Conservation (phyloP, 306 rosid species). For the Cucurbita maxima region DNA sequence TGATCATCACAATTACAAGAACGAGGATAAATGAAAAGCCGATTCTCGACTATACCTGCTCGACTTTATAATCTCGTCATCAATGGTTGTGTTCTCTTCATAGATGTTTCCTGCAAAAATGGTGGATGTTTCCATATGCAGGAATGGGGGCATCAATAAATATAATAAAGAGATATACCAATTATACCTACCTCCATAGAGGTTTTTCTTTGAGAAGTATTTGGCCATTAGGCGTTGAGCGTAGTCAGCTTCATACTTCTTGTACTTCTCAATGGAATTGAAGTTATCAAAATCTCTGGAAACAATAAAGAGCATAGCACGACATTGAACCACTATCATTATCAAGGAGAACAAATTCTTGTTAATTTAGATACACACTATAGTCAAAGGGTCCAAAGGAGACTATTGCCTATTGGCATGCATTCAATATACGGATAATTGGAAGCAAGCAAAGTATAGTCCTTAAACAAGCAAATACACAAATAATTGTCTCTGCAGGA, state of each 20-base stretch:
- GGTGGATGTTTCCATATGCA: background rate
- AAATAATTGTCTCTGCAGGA: background rate
- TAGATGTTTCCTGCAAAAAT: conserved; percentile 26
- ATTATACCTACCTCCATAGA: conserved; percentile 28
- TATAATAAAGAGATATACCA: background rate
- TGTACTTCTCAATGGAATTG: conserved; percentile 25
- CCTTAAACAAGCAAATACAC: background rate
- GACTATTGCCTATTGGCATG: background rate
- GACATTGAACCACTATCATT: background rate
- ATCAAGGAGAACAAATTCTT: background rate
- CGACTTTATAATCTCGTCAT: conserved; percentile 27
- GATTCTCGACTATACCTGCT: conserved; percentile 24
- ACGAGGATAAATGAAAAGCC: background rate
- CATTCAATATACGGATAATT: background rate
- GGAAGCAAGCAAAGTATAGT: background rate
- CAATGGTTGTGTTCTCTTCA: conserved; percentile 19
- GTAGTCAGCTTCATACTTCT: conserved; percentile 38
- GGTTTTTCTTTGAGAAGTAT: conserved; percentile 32
- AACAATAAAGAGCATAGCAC: conserved; percentile 7
- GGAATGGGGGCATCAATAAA: background rate
- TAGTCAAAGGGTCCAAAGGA: background rate
- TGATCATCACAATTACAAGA: background rate
- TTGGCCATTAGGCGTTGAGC: conserved; percentile 30
- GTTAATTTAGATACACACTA: background rate
- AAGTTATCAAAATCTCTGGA: conserved; percentile 16